phyloP scores from a whole-genome alignment of 208 protist species.

The Lotmaria passim region DNA sequence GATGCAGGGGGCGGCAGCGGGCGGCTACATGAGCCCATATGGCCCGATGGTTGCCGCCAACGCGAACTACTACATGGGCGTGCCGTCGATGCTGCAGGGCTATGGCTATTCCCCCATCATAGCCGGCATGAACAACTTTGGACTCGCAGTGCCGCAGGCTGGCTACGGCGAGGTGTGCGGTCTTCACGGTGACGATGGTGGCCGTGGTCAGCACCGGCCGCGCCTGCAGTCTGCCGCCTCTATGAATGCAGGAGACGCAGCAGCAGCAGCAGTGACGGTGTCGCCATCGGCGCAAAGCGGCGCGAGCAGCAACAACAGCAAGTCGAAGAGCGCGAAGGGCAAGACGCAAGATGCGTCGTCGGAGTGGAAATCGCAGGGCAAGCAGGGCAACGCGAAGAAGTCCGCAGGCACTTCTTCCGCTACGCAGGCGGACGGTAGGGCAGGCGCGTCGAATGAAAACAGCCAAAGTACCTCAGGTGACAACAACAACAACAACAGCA shows the following conservation, averaged over 20 bases:
- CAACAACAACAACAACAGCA: background rate
- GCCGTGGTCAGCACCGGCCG: too few relatives aligned
- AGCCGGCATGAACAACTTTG: background rate
- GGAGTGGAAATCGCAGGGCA: background rate
- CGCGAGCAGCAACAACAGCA: conserved; percentile 12
- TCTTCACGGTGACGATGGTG: background rate
- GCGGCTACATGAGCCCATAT: conserved; percentile 18
- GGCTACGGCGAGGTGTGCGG: conserved; percentile 2
- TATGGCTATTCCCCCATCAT: conserved; percentile 8
- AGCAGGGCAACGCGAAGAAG: background rate
- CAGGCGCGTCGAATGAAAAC: background rate
- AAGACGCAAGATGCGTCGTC: background rate
- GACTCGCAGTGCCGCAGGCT: background rate
- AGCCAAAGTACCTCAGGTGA: too few relatives aligned
- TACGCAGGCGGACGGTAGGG: conserved; percentile 5
- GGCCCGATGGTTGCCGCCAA: background rate
- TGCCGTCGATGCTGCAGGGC: conserved; percentile 1
- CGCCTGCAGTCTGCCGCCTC: too few relatives aligned
- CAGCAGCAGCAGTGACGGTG: too few relatives aligned
- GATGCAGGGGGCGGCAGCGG: background rate
- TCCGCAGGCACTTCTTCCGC: background rate
- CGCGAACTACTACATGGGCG: conserved; percentile 19
- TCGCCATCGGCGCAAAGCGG: too few relatives aligned
- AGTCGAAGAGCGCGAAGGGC: background rate
- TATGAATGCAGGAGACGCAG: too few relatives aligned